These are phyloP conservation scores for Globisporangium rhizosaccharum DNA, from an alignment of 352 stramenopile species.

Conservation along the genomic window DNA sequence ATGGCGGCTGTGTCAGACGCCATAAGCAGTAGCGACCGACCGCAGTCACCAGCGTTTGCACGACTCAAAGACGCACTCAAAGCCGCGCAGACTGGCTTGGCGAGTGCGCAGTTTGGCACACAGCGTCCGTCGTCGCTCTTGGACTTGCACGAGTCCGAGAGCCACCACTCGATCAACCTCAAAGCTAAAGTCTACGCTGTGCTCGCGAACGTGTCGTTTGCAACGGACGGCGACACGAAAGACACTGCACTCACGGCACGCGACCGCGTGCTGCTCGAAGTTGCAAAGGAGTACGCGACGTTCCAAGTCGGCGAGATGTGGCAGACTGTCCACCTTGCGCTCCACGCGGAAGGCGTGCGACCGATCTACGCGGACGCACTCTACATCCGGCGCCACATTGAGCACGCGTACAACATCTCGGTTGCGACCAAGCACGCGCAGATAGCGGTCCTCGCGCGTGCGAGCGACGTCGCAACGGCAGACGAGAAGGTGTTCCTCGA, in stretches of 20 bases:
- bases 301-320: slow-evolving; percentile 70
- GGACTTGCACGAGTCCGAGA: slow-evolving; percentile 24
- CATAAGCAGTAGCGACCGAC: slow-evolving; percentile 12
- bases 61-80: slow-evolving; percentile 65
- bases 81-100: slow-evolving; percentile 25
- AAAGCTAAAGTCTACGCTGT: slow-evolving; percentile 72
- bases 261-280: slow-evolving; percentile 65
- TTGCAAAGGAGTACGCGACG: slow-evolving; percentile 66
- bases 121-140: slow-evolving; percentile 17
- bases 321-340: slow-evolving; percentile 57
- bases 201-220: slow-evolving; percentile 57
- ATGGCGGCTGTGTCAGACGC: no score
- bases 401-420: slow-evolving; percentile 65
- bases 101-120: no score
- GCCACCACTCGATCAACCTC: slow-evolving; percentile 48
- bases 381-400: slow-evolving; percentile 66
- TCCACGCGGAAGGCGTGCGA: slow-evolving; percentile 56
- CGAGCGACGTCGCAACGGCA: slow-evolving; percentile 10
- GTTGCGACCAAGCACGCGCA: slow-evolving; percentile 61
- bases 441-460: slow-evolving; percentile 35
- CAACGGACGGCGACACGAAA: slow-evolving; percentile 17
- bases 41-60: slow-evolving; percentile 59
- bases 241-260: slow-evolving; percentile 21
- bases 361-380: slow-evolving; percentile 73
- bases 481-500: slow-evolving; percentile 45